Base-by-base conservation (phyloP, 2,329 filamentous ascomycete species). In the Verticillium klebahnii region DNA sequence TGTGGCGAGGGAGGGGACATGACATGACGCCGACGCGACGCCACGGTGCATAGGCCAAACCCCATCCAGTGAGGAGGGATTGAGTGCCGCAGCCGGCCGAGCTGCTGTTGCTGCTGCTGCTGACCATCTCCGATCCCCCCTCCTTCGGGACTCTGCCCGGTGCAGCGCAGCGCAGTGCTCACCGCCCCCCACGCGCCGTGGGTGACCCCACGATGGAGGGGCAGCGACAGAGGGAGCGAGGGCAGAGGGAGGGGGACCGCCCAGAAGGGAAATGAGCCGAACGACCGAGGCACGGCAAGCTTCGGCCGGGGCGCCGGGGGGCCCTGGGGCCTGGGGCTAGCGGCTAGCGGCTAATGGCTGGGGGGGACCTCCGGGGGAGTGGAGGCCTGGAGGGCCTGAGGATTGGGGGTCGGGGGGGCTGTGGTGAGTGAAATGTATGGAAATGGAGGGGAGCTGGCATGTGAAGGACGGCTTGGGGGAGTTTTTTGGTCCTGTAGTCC, bases 211-310 rank as follows among this genome's bases (percentile, higher is more conserved):
- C 45, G 45, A 50, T 50, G 45, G 45, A 50, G 45, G 45, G 45
- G 45, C 45, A 50, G 19, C 2, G n/a, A 8, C 17, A 50, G 17
- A 29, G 29, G 29, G 5, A 29, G 29, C 5, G 29, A 29, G 29
- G 29, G 29, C 29, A 29, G n/a, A 23, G 11, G 19, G n/a, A 50
- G 45, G 23, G 19, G 45, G 45, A 9, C 9, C 45, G 45, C 45
- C 23, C 45, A 36, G 55, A 40, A 31, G 36, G 58, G 55, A 60
- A 57, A 61, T 59, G 62, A 65, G 64, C 64, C 62, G 64, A 64
- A 65, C 40, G 64, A 61, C 64, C 62, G 64, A 65, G 63, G 64
- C 60, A 64, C 29, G 55, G 25, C 17, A 34, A 25, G 31, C 39
- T 34, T 36, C 29, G 58, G 50, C 58, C 39, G 39, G 58, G 39